Conservation (phyloP, 495 filamentous ascomycete species). For the Lophium mytilinum region DNA sequence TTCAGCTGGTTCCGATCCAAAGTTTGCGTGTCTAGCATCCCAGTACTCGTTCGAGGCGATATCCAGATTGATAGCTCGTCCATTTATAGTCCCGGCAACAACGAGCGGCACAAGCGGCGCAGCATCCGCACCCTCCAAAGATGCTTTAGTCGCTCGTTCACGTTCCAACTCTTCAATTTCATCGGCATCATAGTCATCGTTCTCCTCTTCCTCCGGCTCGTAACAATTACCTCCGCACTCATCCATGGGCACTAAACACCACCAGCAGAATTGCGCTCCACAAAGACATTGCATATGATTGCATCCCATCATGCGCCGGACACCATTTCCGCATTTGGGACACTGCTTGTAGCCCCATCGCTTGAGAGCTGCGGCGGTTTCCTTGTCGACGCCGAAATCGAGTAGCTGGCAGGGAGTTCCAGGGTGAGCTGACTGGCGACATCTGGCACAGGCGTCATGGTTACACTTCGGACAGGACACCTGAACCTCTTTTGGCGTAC, state of each 20-base stretch:
- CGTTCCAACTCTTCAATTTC: conserved; percentile 1
- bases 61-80: neutral
- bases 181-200: conserved; percentile 1
- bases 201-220: neutral
- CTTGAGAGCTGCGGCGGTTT: conserved; percentile 21
- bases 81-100: too few species aligned
- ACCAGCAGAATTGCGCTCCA: conserved; percentile 32
- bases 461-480: conserved; percentile 27
- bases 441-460: conserved; percentile 22
- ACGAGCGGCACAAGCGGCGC: too few species aligned
- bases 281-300: conserved; percentile 30
- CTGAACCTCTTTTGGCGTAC: conserved; percentile 2
- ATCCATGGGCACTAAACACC: conserved; percentile 17
- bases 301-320: conserved; percentile 32
- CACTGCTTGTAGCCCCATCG: conserved; percentile 27
- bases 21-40: neutral
- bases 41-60: neutral
- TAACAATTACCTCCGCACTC: conserved; percentile 11
- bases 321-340: conserved; percentile 29
- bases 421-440: conserved; percentile 22
- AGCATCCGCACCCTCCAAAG: too few species aligned
- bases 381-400: conserved; percentile 17
- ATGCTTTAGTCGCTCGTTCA: neutral
- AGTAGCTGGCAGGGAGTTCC: conserved; percentile 14
- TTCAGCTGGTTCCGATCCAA: neutral